Evolutionary conservation across 2,329 filamentous ascomycete species (phyloP).

Genomic region (Talaromyces islandicus): DNA sequence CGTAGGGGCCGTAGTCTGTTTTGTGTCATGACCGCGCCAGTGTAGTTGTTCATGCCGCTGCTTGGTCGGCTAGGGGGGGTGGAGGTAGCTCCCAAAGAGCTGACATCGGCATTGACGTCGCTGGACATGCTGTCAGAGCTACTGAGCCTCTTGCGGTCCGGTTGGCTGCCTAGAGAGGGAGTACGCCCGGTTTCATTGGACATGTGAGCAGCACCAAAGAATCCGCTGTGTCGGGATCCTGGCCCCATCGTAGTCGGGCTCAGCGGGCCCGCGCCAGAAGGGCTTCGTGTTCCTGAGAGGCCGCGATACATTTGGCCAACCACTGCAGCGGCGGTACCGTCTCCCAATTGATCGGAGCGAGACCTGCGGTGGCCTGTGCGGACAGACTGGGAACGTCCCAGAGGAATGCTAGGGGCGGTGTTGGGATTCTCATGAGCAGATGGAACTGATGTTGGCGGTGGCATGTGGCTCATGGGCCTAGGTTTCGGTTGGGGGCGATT

Average conservation of each 20-base stretch:
- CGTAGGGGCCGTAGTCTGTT: constrained; percentile 79
- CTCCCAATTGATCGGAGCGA: constrained; percentile 43
- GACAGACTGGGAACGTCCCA: constrained; percentile 36
- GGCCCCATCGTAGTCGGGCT: constrained; percentile 45
- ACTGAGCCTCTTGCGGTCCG: constrained; percentile 49
- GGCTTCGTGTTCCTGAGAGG: constrained; percentile 35
- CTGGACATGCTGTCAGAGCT: constrained; percentile 59
- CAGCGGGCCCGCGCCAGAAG: constrained; percentile 44
- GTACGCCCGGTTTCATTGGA: constrained; percentile 50
- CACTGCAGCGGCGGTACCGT: constrained; percentile 56
- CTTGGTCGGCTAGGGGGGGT: constrained; percentile 59
- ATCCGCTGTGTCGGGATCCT: constrained; percentile 32
- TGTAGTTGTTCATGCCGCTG: constrained; percentile 64
- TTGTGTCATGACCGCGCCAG: constrained; percentile 55
- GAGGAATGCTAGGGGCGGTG: constrained; percentile 43
- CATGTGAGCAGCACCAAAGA: constrained; percentile 44
- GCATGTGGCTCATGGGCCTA: constrained; percentile 41
- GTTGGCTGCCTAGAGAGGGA: constrained; percentile 46
- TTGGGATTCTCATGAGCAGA: constrained; percentile 42
- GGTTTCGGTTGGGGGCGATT: constrained; percentile 36
- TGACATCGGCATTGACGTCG: constrained; percentile 40
- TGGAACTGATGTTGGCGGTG: constrained; percentile 26
- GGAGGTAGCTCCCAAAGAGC: constrained; percentile 41
- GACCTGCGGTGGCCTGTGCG: constrained; percentile 41
- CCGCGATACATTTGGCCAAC: constrained; percentile 89